Evolutionary conservation across 2,329 filamentous ascomycete genomes (phyloP).

Genomic region (Pseudogymnoascus sp.): DNA sequence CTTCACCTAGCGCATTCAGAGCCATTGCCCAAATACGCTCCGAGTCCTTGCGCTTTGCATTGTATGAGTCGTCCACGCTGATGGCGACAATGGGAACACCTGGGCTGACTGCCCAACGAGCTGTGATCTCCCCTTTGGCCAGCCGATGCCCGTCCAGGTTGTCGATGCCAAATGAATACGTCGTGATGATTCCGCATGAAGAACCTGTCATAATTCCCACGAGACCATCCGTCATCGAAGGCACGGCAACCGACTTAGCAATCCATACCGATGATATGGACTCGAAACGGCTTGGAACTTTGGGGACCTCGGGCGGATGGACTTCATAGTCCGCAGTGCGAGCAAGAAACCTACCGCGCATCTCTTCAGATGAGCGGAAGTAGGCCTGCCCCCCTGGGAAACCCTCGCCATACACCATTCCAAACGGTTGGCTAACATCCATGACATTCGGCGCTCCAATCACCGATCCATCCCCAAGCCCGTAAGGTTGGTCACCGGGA

Average conservation of each 20-base stretch:
- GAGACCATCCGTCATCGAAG: conserved; percentile 64
- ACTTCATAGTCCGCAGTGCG: conserved; percentile 52
- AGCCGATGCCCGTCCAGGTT: conserved; percentile 50
- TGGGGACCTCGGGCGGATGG: conserved; percentile 66
- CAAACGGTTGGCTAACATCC: conserved; percentile 81
- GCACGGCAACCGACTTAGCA: conserved; percentile 68
- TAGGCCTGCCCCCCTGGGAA: conserved; percentile 75
- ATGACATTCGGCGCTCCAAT: conserved; percentile 76
- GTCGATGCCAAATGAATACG: conserved; percentile 62
- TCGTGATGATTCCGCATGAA: conserved; percentile 71
- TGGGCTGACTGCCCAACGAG: conserved; percentile 82
- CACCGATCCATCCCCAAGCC: conserved; percentile 65
- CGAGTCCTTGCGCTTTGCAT: conserved; percentile 56
- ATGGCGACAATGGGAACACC: conserved; percentile 86
- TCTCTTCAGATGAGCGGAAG: conserved; percentile 66
- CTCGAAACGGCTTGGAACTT: conserved; percentile 60
- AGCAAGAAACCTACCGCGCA: conserved; percentile 66
- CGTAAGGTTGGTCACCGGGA: conserved; percentile 66
- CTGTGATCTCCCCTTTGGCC: conserved; percentile 72
- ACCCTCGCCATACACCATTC: conserved; percentile 77
- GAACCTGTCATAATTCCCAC: conserved; percentile 79
- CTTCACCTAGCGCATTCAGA: conserved; percentile 87
- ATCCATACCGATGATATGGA: conserved; percentile 80
- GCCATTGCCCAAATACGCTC: conserved; percentile 81
- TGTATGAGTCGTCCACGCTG: conserved; percentile 76